Base-by-base conservation (phyloP, 805 yeast species). In the Cyberlindnera petersonii region DNA sequence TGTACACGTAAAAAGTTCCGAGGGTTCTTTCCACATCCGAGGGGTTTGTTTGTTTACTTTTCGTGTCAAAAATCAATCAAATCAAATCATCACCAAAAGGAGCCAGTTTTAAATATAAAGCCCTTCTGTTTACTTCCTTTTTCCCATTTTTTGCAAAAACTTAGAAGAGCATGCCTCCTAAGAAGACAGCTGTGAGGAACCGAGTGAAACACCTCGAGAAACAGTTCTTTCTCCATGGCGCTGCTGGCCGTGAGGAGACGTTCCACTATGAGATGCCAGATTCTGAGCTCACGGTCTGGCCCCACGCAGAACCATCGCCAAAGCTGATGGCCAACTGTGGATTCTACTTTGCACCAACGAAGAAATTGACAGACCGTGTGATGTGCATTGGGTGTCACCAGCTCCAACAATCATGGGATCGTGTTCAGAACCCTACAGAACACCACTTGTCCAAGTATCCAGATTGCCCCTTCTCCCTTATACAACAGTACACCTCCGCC, bases 381-480 rank as follows among this genome's bases (percentile, higher is more conserved):
- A 65, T 77, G 6, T 83, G 93, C 52, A 69, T 65, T 35, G 59
- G 68, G 47, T 83, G 93, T 54, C 57, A 65, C 19, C 65, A 64
- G 42, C 69, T 77, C 3, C 68, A 71, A 37, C 72, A 71, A n/a
- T 76, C 76, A 9, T 83, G 91, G 89, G 71, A 64, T 24, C 46
- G 52, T 3, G 63, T 60, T 1, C 77, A 74, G 48, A 71, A 71
- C 43, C 81, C 83, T 0, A 33, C 64, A 1, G 50, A 42, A 4
- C 78, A 73, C 52, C 86, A 79, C 54, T 44, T 60, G 24, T 22
- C 32, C 21, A 45, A 52, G 17, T 45, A 55, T 17, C 63, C 68
- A 5, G 43, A 43, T 11, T 71, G 76, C 43, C 49, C 62, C 4
- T 61, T 31, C 24, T 47, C 45, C 49, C 54, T 39, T 40, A 48